phyloP scores from a whole-genome alignment of 495 filamentous ascomycete species.

The Penicillium soppii region DNA sequence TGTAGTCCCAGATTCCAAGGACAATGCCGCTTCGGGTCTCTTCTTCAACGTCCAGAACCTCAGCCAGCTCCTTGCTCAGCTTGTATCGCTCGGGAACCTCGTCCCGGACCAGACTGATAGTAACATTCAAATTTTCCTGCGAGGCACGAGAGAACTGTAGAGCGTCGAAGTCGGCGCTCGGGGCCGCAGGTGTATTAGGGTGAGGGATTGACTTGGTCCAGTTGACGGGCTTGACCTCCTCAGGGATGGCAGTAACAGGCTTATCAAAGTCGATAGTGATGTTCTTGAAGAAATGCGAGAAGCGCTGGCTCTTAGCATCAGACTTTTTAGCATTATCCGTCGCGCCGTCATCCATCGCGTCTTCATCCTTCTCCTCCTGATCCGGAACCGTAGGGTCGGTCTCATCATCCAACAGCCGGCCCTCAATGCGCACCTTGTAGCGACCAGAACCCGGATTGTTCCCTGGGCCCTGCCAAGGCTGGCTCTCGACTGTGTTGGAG shows the following conservation, averaged over 20 bases:
- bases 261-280: constrained; percentile 87
- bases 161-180: constrained; percentile 77
- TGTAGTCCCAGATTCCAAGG: constrained; percentile 94
- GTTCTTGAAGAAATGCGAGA: constrained; percentile 95
- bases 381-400: constrained; percentile 44
- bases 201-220: constrained; percentile 71
- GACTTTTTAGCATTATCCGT: constrained; percentile 37
- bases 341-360: constrained; percentile 60
- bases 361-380: constrained; percentile 59
- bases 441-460: constrained; percentile 51
- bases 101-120: constrained; percentile 81
- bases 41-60: constrained; percentile 82
- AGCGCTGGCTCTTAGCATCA: constrained; percentile 51
- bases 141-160: constrained; percentile 87
- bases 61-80: constrained; percentile 73
- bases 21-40: constrained; percentile 83
- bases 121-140: constrained; percentile 91
- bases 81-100: constrained; percentile 82
- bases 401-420: constrained; percentile 78
- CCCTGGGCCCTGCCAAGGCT: constrained; percentile 75
- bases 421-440: constrained; percentile 92
- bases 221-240: constrained; percentile 61
- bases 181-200: constrained; percentile 45
- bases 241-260: constrained; percentile 40
- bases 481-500: constrained; percentile 90